Base-by-base conservation (phyloP, 1,284 basidiomycete genomes). In the Ustilago loliicola region DNA sequence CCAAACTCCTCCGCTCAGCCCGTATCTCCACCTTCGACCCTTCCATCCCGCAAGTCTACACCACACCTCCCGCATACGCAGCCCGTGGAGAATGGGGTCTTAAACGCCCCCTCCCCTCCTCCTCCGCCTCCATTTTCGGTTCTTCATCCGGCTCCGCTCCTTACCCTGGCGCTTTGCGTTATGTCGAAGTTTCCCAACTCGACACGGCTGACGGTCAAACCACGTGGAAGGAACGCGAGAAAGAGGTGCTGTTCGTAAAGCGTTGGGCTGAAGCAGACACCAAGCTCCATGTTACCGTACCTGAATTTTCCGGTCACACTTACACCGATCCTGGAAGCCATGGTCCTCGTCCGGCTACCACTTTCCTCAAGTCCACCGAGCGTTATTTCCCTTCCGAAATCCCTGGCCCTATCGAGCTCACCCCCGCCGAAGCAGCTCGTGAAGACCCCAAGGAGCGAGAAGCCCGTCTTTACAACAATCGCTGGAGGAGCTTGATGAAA, bases 51-150 rank as follows among this genome's bases (percentile, higher is more conserved):
- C 84, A 83, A 56, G 77, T 84, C 32, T 84, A 84, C 67, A 79
- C 73, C n/a, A 71, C 83, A 2, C 82, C 84, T 0, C 59, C 72
- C 8, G 82, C 83, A 38, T 79, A 79, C 59, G 66, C 78, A 15
- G 72, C 75, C 15, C 77, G 84, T 23, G 84, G 84, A 30, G 83
- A 85, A 64, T 85, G 76, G 68, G 84, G 84, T 45, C 59, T 84
- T 64, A 84, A 84, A 61, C 68, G 83, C 7, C 68, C 83, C 17
- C 71, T 83, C 25, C 79, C 83, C 27, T 80, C 81, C 13, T 62
- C 73, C 3, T 65, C 76, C 15, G 56, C 67, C 10, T 72, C 77
- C 13, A 76, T 78, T 61, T 77, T 78, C 34, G 59, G 77, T 48
- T 75, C 71, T 5, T 77, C 81, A 5, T 79, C 79, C 59, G 77